Evolutionary conservation across 1,139 yeast genomes (phyloP), one percentile per base, ranked within the genome.

Genomic region (Yamadazyma sp.): DNA sequence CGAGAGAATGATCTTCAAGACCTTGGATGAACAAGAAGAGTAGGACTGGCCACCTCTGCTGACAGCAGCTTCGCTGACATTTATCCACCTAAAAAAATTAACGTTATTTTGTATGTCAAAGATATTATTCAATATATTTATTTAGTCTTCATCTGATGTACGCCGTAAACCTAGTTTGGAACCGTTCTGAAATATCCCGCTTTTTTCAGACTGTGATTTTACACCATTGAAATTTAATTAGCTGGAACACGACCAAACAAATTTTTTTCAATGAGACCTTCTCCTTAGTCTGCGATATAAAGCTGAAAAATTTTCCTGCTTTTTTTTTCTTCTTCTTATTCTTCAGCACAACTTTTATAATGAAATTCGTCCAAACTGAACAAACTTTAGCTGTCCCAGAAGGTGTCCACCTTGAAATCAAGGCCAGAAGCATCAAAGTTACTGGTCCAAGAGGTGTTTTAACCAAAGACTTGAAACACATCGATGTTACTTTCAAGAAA

Each of bases 401-500:
- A 74, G 96, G 87, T 62, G 98, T 94, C 55, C 78, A 83, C 62
- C 87, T 92, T 60, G 74, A 76, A 67, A 91, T 94, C 82, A 87
- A 89, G 74, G 82, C 98, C 72, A 88, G 98, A 81, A 62, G 67
- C 64, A 74, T 94, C 70, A 83, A 81, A 61, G 98, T 94, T 58
- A 80, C 85, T 61, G 99, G 99, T 61, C 98, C 99, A 79, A 91
- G 98, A 80, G 99, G 99, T 76, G 79, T 81, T 58, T 81, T 94
- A 69, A 69, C 73, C 78, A 92, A 92, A 83, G 79, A 85, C 81
- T 81, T 94, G 68, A 83, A 85, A 70, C 99, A 94, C 79, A 83
- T 92, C 62, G 87, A 92, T 71, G 96, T 94, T 62, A 83, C 97
- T 55, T 92, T 92, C 83, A 55, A 60, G 58, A 88, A 91, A 81